Percentiles rank a stretch among this genome's conserved stretches.
phyloP scores from a whole-genome alignment of 2,329 filamentous ascomycete species.

The Spiromastix sp. region DNA sequence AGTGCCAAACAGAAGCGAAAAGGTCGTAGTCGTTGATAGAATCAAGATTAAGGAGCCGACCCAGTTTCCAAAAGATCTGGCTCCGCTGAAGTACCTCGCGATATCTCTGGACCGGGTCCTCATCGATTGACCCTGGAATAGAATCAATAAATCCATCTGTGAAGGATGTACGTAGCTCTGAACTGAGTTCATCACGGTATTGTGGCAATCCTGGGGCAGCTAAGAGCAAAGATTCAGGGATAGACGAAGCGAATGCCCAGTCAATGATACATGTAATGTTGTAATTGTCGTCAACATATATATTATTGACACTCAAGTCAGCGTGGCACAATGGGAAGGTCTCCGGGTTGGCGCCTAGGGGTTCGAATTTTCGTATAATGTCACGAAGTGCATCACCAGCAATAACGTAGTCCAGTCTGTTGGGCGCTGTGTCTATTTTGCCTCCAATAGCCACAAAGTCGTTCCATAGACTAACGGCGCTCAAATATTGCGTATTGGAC shows the following conservation, averaged over 20 bases:
- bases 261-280: conserved; percentile 25
- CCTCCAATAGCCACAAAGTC: conserved; percentile 15
- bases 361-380: conserved; percentile 8
- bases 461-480: conserved; percentile 14
- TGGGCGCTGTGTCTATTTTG: conserved; percentile 15
- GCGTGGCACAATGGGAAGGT: conserved; percentile 17
- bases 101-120: too few species aligned
- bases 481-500: conserved; percentile 8
- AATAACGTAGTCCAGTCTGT: conserved; percentile 18
- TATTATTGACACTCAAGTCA: conserved; percentile 32
- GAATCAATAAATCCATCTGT: too few species aligned
- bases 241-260: conserved; percentile 17
- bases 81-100: too few species aligned
- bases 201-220: conserved; percentile 16
- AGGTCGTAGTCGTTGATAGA: too few species aligned
- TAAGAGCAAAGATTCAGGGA: conserved; percentile 15
- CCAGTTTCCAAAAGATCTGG: too few species aligned
- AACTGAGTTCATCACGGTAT: conserved; percentile 12
- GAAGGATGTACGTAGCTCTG: too few species aligned
- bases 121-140: too few species aligned
- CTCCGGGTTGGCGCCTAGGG: conserved; percentile 2
- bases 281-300: conserved; percentile 23
- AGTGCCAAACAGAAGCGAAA: too few species aligned
- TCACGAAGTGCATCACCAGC: conserved; percentile 13
- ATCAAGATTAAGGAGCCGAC: too few species aligned